phyloP scores from a whole-genome alignment of 106 monocot genomes.

The Allium fistulosum region DNA sequence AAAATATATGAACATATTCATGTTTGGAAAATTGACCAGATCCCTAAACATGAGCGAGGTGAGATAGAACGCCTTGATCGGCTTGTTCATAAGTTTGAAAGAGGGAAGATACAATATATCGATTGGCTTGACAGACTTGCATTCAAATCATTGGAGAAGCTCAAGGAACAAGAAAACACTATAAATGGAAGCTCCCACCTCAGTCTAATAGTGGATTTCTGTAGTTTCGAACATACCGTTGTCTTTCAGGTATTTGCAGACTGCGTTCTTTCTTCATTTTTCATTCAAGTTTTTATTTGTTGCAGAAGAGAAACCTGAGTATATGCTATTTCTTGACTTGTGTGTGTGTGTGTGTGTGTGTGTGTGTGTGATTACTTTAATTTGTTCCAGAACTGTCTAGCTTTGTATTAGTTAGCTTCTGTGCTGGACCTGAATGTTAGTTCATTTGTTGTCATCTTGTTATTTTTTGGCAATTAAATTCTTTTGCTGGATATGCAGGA shows the following conservation, averaged over 20 bases:
- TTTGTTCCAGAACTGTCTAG: too few species aligned
- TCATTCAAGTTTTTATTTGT: not conserved
- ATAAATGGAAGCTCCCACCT: constrained; percentile 57
- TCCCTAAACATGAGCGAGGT: constrained; percentile 69
- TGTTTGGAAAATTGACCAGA: constrained; percentile 23
- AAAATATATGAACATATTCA: too few species aligned
- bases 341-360: too few species aligned
- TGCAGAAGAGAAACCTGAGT: not conserved
- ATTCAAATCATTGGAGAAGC: constrained; percentile 72
- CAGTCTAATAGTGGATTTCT: constrained; percentile 80
- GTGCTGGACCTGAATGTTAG: too few species aligned
- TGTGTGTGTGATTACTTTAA: too few species aligned
- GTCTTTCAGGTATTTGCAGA: constrained; percentile 68
- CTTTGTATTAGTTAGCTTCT: too few species aligned
- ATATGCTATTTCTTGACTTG: not conserved
- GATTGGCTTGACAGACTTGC: constrained; percentile 90
- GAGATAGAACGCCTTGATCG: constrained; percentile 90
- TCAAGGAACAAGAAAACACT: constrained; percentile 63
- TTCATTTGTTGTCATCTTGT: too few species aligned
- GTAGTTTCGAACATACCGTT: constrained; percentile 85
- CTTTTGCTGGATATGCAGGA: constrained; percentile 39
- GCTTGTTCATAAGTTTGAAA: constrained; percentile 88
- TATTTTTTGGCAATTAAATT: not conserved
- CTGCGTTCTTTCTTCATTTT: not conserved
- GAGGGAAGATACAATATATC: constrained; percentile 79